phyloP scores from a whole-genome alignment of 1,284 basidiomycete species.

The Sanghuangporus weigelae region DNA sequence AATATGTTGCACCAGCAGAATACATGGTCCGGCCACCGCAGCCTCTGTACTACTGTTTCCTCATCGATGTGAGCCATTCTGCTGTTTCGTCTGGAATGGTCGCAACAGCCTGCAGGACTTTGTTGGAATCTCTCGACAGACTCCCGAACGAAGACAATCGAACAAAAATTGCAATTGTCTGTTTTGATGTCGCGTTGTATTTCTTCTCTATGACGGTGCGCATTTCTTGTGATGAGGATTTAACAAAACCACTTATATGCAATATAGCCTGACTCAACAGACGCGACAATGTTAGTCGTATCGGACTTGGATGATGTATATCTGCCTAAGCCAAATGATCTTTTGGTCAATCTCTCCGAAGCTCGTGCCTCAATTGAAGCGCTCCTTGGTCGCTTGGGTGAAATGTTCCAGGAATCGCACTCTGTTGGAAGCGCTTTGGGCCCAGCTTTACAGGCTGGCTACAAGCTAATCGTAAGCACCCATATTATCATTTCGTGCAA shows the following conservation, averaged over 20 bases:
- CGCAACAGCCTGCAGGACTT: constrained; percentile 92
- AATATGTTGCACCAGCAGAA: constrained; percentile 97
- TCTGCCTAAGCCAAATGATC: constrained; percentile 92
- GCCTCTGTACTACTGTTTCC: constrained; percentile 94
- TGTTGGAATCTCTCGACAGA: constrained; percentile 91
- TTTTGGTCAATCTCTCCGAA: constrained; percentile 92
- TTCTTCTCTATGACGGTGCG: constrained; percentile 89
- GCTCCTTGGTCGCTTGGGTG: constrained; percentile 78
- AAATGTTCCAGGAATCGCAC: constrained; percentile 96
- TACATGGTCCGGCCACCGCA: constrained; percentile 99
- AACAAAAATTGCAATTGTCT: constrained; percentile 91
- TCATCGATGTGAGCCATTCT: constrained; percentile 93
- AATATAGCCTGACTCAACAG: constrained; percentile 72
- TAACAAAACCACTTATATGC: constrained; percentile 10
- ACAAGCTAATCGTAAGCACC: constrained; percentile 79
- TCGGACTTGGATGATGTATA: constrained; percentile 97
- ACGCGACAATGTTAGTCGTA: constrained; percentile 94
- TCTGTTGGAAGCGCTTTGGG: constrained; percentile 92
- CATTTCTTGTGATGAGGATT: constrained; percentile 17
- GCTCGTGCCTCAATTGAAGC: constrained; percentile 77
- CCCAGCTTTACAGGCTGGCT: constrained; percentile 94
- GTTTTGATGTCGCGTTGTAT: constrained; percentile 89
- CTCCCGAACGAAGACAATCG: constrained; percentile 93
- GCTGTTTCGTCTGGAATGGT: constrained; percentile 96
- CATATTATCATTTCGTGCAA: neutral